Conservation (phyloP, 1,139 yeast species). For the Saccharomyces hybrid region DNA sequence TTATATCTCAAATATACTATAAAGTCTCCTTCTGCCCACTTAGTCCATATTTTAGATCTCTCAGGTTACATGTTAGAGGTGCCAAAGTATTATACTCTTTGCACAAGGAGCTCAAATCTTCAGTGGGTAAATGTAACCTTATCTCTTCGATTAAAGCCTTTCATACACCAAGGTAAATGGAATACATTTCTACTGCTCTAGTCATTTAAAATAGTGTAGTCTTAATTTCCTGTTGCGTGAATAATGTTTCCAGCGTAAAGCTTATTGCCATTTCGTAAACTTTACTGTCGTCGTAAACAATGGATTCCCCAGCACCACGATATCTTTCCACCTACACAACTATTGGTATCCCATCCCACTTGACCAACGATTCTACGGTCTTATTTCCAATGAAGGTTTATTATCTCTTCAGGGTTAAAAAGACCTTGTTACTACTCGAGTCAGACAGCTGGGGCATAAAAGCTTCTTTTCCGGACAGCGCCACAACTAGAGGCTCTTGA, state of each 20-base stretch:
- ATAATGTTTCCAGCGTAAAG: not conserved
- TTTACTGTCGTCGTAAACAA: not conserved
- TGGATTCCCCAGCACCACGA: not conserved
- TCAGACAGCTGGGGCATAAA: not conserved
- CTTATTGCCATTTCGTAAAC: not conserved
- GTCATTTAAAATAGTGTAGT: not conserved
- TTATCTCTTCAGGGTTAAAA: not conserved
- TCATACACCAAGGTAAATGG: slow-evolving; percentile 1
- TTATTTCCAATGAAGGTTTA: not conserved
- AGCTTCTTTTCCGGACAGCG: not conserved
- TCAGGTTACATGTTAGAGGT: not conserved
- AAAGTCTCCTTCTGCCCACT: not conserved
- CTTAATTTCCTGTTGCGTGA: not conserved
- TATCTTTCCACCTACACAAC: not conserved
- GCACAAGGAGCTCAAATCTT: not conserved
- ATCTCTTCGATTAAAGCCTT: not conserved
- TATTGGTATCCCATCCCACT: not conserved
- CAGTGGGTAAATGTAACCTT: not conserved
- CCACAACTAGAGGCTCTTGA: not conserved
- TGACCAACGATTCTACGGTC: not conserved
- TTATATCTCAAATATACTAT: not conserved
- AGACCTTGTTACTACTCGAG: no score
- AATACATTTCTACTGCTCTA: not conserved
- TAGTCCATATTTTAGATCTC: not conserved
- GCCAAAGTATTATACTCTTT: not conserved